These are phyloP conservation scores for Mycena rosella DNA, from an alignment of 768 basidiomycete species.

Conservation along the genomic window DNA sequence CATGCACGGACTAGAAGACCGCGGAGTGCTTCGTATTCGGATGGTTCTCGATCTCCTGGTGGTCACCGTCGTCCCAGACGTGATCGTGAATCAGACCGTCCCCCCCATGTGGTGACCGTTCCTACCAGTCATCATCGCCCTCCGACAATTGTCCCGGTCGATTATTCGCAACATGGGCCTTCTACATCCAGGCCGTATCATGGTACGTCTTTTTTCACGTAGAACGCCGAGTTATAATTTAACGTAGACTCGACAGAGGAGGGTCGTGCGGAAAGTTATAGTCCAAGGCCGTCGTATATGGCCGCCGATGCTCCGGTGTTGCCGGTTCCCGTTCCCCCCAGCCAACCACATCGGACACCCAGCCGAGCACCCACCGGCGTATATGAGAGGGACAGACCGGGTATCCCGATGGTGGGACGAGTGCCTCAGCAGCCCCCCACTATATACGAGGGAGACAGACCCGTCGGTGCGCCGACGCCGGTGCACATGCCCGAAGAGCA, in stretches of 20 bases:
- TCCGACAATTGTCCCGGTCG: conserved; percentile 6
- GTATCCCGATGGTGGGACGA: conserved; percentile 32
- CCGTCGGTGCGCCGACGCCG: conserved; percentile 32
- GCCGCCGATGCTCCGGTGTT: not conserved
- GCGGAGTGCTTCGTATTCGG: not conserved
- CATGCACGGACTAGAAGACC: not conserved
- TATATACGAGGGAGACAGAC: not conserved
- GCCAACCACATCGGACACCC: not conserved
- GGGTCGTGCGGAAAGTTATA: not conserved
- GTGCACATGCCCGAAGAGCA: conserved; percentile 12
- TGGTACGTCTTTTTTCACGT: conserved; percentile 11
- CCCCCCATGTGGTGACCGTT: conserved; percentile 31
- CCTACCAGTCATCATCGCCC: conserved; percentile 21
- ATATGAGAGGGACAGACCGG: conserved; percentile 16
- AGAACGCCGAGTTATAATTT: not conserved
- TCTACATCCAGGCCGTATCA: not conserved
- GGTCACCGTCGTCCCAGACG: conserved; percentile 23
- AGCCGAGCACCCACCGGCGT: too few relatives aligned
- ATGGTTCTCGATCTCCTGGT: conserved; percentile 16
- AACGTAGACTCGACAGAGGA: not conserved
- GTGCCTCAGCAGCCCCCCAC: too few relatives aligned
- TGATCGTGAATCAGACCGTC: conserved; percentile 18
- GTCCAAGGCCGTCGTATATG: conserved; percentile 3
- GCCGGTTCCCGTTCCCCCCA: conserved; percentile 14
- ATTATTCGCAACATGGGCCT: not conserved